Base-by-base conservation (phyloP, 179 eudicot species). In the Dionaea muscipula region DNA sequence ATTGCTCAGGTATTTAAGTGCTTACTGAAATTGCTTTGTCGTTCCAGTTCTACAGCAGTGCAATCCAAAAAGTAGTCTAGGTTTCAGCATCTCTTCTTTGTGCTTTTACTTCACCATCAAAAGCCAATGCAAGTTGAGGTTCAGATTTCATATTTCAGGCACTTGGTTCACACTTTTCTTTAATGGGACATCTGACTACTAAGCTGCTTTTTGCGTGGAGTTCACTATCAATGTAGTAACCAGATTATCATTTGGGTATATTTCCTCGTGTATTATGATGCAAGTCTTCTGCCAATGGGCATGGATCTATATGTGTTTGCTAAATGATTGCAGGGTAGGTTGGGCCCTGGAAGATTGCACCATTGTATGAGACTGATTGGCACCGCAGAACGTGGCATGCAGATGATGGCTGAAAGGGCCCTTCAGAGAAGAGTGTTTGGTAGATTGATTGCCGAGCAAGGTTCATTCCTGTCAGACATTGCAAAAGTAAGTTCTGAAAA, bases 331-430 rank as follows among this genome's bases (percentile, higher is more conserved):
- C 75, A 91, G 99, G 96, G 99, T 26, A 83, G 99, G 79, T 63
- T 91, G 68, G 99, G 99, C 47, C 99, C 96, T 26, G 98, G 99
- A 70, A 84, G 96, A 75, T 53, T 91, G 70, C 96, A 88, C 71
- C 99, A 91, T 71, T 91, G 99, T 78, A 77, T 91, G 99, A 81
- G 99, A 72, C 68, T 82, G 54, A 64, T 91, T 33, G 96, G 99
- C 35, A 86, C 96, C 7, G 96, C 99, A 31, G 96, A 91, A 72
- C 96, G 99, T 51, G 96, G 93, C 26, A 91, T 91, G 94, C 86
- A 84, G 71, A 47, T 91, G 80, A 88, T 86, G 93, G 79, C 75
- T 57, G 78, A 84, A 68, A 75, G 99, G 67, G 96, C 99, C 47
- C 82, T 79, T 60, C 63, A 77, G 59, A 78, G 99, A 69, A 77